phyloP scores from a whole-genome alignment of 306 rosid species.

The Malus asiatica region DNA sequence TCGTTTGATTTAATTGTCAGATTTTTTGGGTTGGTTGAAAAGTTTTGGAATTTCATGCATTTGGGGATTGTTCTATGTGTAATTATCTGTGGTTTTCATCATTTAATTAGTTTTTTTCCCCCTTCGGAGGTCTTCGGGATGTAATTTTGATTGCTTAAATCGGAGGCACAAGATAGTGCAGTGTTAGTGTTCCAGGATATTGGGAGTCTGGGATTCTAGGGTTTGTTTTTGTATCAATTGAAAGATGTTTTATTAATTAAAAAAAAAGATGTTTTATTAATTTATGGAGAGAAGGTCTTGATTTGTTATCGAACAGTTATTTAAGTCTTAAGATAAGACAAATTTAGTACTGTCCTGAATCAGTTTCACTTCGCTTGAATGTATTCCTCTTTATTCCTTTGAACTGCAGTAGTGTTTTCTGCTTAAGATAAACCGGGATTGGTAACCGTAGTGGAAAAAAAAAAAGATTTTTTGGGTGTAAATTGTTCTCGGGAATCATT shows the following conservation, averaged over 20 bases:
- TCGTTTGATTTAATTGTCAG: not conserved
- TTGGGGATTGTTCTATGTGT: not conserved
- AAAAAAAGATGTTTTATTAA: not conserved
- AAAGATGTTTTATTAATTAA: not conserved
- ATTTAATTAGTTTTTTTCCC: not conserved
- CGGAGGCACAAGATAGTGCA: not conserved
- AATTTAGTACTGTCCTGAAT: not conserved
- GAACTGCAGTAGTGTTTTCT: not conserved
- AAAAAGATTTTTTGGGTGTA: not conserved
- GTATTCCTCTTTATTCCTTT: not conserved
- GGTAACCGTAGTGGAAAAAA: not conserved
- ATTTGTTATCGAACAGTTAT: not conserved
- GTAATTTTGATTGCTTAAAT: not conserved
- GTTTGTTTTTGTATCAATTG: not conserved
- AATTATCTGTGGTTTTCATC: not conserved
- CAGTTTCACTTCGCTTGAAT: not conserved
- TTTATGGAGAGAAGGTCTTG: not conserved
- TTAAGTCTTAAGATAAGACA: not conserved
- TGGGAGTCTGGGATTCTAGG: not conserved
- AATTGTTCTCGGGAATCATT: not conserved
- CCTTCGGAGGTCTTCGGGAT: not conserved
- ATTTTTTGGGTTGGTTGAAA: not conserved
- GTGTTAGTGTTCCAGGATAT: not conserved
- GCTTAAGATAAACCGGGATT: not conserved
- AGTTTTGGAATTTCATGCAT: not conserved